phyloP scores from a whole-genome alignment of 2,329 filamentous ascomycete species.

The Neospermospora avenae region DNA sequence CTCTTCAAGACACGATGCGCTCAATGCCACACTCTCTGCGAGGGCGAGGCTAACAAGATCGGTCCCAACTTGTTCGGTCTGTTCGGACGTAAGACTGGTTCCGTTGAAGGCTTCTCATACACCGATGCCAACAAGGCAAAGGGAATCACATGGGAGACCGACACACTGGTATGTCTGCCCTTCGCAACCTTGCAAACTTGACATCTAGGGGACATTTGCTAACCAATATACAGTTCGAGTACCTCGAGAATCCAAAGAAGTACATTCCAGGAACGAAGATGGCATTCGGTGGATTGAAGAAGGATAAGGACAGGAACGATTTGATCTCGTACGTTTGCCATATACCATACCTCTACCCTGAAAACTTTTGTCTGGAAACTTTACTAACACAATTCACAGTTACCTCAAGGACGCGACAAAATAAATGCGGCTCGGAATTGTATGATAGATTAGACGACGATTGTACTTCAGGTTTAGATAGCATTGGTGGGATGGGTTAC shows the following conservation, averaged over 20 bases:
- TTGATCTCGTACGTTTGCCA: slow-evolving; percentile 80
- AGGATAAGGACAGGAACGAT: slow-evolving; percentile 98
- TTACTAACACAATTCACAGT: slow-evolving; percentile 39
- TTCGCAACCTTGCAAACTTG: not conserved
- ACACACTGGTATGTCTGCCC: slow-evolving; percentile 69
- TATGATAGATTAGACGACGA: slow-evolving; percentile 31
- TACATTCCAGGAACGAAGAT: slow-evolving; percentile 99
- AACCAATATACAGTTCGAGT: slow-evolving; percentile 66
- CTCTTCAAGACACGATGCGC: slow-evolving; percentile 99
- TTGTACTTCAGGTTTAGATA: slow-evolving; percentile 34
- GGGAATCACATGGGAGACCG: slow-evolving; percentile 83
- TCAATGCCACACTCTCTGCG: slow-evolving; percentile 96
- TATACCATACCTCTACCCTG: not conserved
- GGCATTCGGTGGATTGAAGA: slow-evolving; percentile 99
- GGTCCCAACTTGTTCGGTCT: slow-evolving; percentile 96
- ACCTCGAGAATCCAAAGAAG: slow-evolving; percentile 99
- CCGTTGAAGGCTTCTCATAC: slow-evolving; percentile 91
- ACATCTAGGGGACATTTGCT: not conserved
- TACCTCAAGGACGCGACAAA: slow-evolving; percentile 68
- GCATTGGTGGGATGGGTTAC: slow-evolving; percentile 14
- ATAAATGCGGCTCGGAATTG: slow-evolving; percentile 47
- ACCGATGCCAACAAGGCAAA: slow-evolving; percentile 99
- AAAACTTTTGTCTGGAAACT: not conserved
- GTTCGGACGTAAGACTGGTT: slow-evolving; percentile 92
- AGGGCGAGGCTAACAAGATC: slow-evolving; percentile 92